phyloP scores from a whole-genome alignment of 371 early-diverging fungal genomes.

The Lichtheimia corymbifera region DNA sequence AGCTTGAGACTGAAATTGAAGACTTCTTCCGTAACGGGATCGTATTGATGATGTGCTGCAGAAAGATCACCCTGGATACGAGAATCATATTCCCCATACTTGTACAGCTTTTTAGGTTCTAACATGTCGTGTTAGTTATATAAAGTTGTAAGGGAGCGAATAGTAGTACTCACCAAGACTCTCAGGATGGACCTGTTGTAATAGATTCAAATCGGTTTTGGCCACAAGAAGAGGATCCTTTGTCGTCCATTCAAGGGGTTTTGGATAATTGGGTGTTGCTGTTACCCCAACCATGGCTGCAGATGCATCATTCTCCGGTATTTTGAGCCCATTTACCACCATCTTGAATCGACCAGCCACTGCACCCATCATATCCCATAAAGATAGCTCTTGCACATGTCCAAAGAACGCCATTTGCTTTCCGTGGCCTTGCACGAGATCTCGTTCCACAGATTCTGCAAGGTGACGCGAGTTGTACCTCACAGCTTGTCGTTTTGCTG shows the following conservation, averaged over 20 bases:
- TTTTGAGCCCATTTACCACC: neutral
- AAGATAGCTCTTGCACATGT: constrained; percentile 11
- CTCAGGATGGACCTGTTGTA: constrained; percentile 63
- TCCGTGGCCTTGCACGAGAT: constrained; percentile 7
- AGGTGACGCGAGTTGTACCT: constrained; percentile 36
- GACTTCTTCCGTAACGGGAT: constrained; percentile 52
- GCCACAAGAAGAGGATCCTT: constrained; percentile 37
- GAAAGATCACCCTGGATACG: constrained; percentile 48
- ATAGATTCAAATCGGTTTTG: constrained; percentile 58
- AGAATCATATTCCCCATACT: constrained; percentile 49
- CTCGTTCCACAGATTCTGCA: constrained; percentile 19
- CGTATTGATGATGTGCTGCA: constrained; percentile 61
- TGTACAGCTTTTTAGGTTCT: constrained; percentile 50
- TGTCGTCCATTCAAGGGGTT: neutral
- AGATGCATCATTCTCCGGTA: neutral
- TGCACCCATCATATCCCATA: constrained; percentile 11
- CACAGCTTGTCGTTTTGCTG: constrained; percentile 20
- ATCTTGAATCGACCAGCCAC: neutral
- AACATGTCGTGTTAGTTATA: neutral
- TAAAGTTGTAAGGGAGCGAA: neutral
- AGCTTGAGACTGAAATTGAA: constrained; percentile 41
- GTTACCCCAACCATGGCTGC: constrained; percentile 52
- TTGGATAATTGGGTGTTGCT: constrained; percentile 55
- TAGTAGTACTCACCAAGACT: constrained; percentile 45
- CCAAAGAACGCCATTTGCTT: constrained; percentile 25